phyloP scores from a whole-genome alignment of 768 basidiomycete species.

The Cantharellus cinnabarinus region DNA sequence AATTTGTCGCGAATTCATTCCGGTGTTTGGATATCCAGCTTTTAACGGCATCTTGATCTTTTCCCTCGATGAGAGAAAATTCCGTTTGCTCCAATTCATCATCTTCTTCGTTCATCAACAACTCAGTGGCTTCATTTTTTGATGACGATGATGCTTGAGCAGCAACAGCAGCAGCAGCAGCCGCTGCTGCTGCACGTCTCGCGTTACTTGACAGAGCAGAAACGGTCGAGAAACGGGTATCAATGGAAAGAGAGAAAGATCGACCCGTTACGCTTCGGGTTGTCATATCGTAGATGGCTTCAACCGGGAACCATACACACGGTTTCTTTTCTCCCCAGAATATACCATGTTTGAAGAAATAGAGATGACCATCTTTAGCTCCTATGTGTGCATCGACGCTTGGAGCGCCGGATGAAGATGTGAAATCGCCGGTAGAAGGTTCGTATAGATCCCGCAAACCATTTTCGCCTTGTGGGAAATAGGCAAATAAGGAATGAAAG shows the following conservation, averaged over 20 bases:
- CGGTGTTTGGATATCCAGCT: slow-evolving; percentile 43
- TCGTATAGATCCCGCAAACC: slow-evolving; percentile 27
- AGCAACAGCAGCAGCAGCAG: slow-evolving; percentile 17
- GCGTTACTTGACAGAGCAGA: background rate
- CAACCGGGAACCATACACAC: slow-evolving; percentile 53
- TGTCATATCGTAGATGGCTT: slow-evolving; percentile 31
- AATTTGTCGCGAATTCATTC: slow-evolving; percentile 30
- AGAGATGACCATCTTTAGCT: slow-evolving; percentile 50
- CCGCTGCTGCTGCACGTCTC: background rate
- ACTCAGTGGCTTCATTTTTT: background rate
- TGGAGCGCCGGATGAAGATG: slow-evolving; percentile 26
- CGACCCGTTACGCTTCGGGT: slow-evolving; percentile 44
- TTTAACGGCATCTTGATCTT: slow-evolving; percentile 42
- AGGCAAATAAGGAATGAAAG: slow-evolving; percentile 32
- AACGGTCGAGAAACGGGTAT: slow-evolving; percentile 14
- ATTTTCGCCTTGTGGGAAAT: slow-evolving; percentile 20
- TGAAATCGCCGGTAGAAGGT: slow-evolving; percentile 20
- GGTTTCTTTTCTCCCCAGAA: slow-evolving; percentile 60
- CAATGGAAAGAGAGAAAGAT: slow-evolving; percentile 36
- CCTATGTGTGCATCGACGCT: slow-evolving; percentile 49
- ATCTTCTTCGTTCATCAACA: slow-evolving; percentile 15
- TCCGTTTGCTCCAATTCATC: slow-evolving; percentile 34
- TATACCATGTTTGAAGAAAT: slow-evolving; percentile 49
- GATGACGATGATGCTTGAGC: background rate
- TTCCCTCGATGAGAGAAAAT: slow-evolving; percentile 52